Conservation (phyloP, 768 basidiomycete species). For the Chalciporus pseudorubinellus region DNA sequence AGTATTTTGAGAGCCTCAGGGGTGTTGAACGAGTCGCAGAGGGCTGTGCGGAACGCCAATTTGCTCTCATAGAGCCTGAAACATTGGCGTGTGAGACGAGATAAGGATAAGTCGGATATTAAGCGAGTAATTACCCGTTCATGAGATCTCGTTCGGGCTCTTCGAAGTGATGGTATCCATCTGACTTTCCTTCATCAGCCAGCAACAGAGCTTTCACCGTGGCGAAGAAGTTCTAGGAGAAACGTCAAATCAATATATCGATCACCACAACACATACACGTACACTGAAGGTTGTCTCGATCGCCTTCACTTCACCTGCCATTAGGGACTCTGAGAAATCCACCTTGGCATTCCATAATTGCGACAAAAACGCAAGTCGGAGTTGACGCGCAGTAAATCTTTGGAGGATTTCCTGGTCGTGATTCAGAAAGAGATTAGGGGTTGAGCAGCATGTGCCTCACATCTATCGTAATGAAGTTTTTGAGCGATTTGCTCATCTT, state of each 20-base stretch:
- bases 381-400: slow-evolving; percentile 85
- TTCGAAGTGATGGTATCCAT: slow-evolving; percentile 66
- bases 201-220: slow-evolving; percentile 76
- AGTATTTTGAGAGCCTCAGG: slow-evolving; percentile 75
- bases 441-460: slow-evolving; percentile 36
- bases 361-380: slow-evolving; percentile 85
- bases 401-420: slow-evolving; percentile 74
- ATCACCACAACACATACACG: slow-evolving; percentile 48
- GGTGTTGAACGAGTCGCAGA: slow-evolving; percentile 98
- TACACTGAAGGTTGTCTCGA: slow-evolving; percentile 86
- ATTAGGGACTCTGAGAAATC: slow-evolving; percentile 92
- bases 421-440: neutral
- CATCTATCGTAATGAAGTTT: slow-evolving; percentile 97
- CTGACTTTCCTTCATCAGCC: slow-evolving; percentile 46
- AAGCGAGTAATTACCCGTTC: slow-evolving; percentile 45
- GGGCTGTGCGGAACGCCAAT: slow-evolving; percentile 72
- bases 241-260: slow-evolving; percentile 2
- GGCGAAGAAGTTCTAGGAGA: slow-evolving; percentile 86
- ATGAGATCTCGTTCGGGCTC: slow-evolving; percentile 67
- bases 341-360: slow-evolving; percentile 88
- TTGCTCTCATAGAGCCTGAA: slow-evolving; percentile 74
- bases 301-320: slow-evolving; percentile 83
- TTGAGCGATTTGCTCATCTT: slow-evolving; percentile 99
- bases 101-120: neutral
- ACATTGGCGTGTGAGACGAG: slow-evolving; percentile 10